Evolutionary conservation across 345 rosid genomes (phyloP), one percentile per base, ranked within the genome.

Genomic region (Lenwebbia sp.): DNA sequence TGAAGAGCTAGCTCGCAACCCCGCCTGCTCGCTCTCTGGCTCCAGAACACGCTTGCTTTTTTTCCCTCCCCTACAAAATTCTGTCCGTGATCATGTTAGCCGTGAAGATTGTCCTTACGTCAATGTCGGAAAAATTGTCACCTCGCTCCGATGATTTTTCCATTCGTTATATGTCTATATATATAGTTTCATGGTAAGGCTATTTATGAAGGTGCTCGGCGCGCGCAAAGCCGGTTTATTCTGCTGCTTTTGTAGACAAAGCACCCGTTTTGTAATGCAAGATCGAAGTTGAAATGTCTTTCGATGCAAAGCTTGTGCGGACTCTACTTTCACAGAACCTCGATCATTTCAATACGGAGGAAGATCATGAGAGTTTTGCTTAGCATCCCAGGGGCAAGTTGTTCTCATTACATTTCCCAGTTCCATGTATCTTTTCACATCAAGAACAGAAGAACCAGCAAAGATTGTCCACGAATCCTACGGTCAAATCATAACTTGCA

Each of bases 1-100:
- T 96, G 98, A 93, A 13, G 85, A 14, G 51, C 78, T 37, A 37
- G 13, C 40, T 60, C 47, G 23, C 3, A 2, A 70, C 25, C 44
- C 44, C 0, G 47, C 78, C 78, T 25, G 78, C 75, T 30, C 11
- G 22, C 78, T 19, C 78, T 33, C 44, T 65, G 76, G 76, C 37
- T 0, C 13, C 23, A 10, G 12, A 33, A 65, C 17, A 41, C 4
- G 37, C 23, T 17, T 65, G 25, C 76, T 65, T 22, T 5, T 70
- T 9, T 70, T 6, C 47, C 25, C 40, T 37, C 13, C 7, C 78
- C 47, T 10, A 13, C 47, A 44, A 70, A 0, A 70, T 37, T 70
- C 78, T 1, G 13, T 37, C 21, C 5, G 78, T 19, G 78, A 33
- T 70, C 19, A 5, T 4, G 78, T 37, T 9, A 37, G 78, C 47